Percentiles rank a stretch among this genome's conserved stretches.
phyloP scores from a whole-genome alignment of 768 basidiomycete species.

The Termitomyces sp. region DNA sequence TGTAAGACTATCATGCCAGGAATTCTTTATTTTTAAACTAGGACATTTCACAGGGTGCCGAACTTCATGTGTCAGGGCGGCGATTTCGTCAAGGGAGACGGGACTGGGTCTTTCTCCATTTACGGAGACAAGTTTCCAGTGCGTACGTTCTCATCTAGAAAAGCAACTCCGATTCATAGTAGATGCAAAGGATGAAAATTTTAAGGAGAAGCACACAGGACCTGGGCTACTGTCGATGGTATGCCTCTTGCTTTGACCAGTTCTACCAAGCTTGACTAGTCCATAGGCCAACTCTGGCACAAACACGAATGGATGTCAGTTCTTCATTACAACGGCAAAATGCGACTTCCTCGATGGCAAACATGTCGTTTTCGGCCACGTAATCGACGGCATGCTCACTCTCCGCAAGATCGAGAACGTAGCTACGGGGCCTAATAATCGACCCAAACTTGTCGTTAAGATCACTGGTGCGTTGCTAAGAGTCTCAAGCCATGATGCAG shows the following conservation, averaged over 20 bases:
- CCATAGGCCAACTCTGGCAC: conserved; percentile 89
- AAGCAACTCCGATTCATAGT: neutral
- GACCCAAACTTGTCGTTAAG: conserved; percentile 85
- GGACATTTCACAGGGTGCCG: conserved; percentile 49
- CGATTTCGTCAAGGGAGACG: conserved; percentile 92
- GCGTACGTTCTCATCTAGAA: conserved; percentile 17
- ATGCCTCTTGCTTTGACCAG: conserved; percentile 8
- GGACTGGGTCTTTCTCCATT: conserved; percentile 95
- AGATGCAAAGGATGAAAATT: conserved; percentile 80
- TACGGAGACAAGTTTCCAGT: conserved; percentile 94
- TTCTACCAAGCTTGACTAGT: neutral
- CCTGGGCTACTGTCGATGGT: conserved; percentile 94
- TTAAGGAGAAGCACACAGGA: conserved; percentile 80
- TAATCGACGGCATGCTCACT: conserved; percentile 92
- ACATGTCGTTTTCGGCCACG: conserved; percentile 89
- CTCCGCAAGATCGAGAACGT: conserved; percentile 96
- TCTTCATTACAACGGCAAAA: conserved; percentile 94
- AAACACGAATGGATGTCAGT: conserved; percentile 95
- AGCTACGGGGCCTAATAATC: conserved; percentile 83
- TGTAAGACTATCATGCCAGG: conserved; percentile 41
- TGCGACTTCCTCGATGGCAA: conserved; percentile 96
- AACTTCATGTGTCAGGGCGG: conserved; percentile 99
- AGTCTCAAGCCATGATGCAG: too few relatives aligned
- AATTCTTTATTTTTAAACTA: conserved; percentile 9
- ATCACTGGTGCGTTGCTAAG: conserved; percentile 56